Evolutionary conservation across 495 filamentous ascomycete species (phyloP), one percentile per base, ranked within the genome.

Genomic region (Xylaria castorea): DNA sequence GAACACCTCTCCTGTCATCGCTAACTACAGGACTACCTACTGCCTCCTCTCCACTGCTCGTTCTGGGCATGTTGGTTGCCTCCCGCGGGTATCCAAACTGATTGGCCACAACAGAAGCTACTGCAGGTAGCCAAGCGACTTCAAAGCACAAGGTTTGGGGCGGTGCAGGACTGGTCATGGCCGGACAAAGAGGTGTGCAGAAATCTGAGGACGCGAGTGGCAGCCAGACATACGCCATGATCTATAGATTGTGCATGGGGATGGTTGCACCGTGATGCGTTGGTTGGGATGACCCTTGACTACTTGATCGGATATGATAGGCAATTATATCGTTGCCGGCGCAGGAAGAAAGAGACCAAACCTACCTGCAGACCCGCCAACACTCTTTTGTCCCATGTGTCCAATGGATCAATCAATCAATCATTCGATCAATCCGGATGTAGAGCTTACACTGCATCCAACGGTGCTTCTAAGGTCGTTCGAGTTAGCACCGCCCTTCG

Each of bases 191-290:
- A 67, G 48, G 48, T 42, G 66, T 32, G 36, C 4, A 57, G 48
- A 36, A 57, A 67, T 50, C 63, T 66, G 30, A 18, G 64, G n/a
- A 40, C 0, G 27, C 63, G 63, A 66, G 42, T 27, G 63, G 27
- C 32, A 51, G 42, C 27, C 64, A 51, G 25, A 25, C n/a, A 48
- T 38, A 61, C 42, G 27, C 40, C 63, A 66, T 66, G 63, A 66
- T 34, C 40, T 46, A 20, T 50, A 30, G 25, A 50, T 66, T 30
- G 42, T 66, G 61, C 61, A 44, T 63, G 36, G 62, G 46, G 6
- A 11, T 20, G 63, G 64, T 53, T 67, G 46, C 46, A 67, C 44
- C 22, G 44, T 68, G 66, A 68, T 68, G 66, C 22, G 34, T 7
- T 34, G 66, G 38, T 36, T 44, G 61, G 36, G 61, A 44, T 44